Conservation (phyloP, 169 alveolate genomes). For the Plasmodium chabaudi region DNA sequence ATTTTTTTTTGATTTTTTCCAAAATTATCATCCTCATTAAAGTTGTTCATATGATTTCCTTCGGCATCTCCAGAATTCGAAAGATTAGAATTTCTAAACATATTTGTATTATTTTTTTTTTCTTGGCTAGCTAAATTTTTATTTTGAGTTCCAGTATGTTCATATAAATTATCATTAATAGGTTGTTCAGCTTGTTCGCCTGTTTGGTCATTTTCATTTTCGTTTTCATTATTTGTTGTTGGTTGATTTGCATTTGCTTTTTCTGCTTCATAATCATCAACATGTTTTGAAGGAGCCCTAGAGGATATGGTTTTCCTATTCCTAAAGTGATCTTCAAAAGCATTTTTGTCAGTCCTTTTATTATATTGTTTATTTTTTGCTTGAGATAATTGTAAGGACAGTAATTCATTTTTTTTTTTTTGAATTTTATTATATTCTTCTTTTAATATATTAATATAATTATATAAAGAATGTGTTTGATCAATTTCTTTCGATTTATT, state of each 20-base stretch:
- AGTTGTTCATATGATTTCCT: too few relatives aligned
- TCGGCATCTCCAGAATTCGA: too few relatives aligned
- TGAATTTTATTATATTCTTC: constrained; percentile 56
- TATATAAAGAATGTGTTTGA: constrained; percentile 54
- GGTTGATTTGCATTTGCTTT: constrained; percentile 3
- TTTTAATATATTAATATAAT: constrained; percentile 63
- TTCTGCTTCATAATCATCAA: constrained; percentile 80
- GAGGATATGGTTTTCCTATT: constrained; percentile 78
- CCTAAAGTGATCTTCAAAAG: constrained; percentile 75
- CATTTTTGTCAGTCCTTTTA: constrained; percentile 75
- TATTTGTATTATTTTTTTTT: too few relatives aligned
- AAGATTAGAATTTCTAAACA: too few relatives aligned
- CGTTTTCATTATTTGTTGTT: not conserved
- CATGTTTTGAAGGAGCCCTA: constrained; percentile 85
- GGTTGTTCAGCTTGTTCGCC: too few relatives aligned
- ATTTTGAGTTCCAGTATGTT: too few relatives aligned
- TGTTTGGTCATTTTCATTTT: not conserved
- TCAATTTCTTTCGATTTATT: constrained; percentile 71
- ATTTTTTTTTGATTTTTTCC: too few relatives aligned
- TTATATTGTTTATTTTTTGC: constrained; percentile 53
- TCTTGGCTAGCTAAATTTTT: too few relatives aligned
- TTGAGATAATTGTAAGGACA: not conserved
- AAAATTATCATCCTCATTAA: too few relatives aligned
- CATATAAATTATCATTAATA: too few relatives aligned
- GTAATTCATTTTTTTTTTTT: constrained; percentile 41